Evolutionary conservation across 2,329 filamentous ascomycete species (phyloP).

Genomic region (Elsinoe fawcettii): DNA sequence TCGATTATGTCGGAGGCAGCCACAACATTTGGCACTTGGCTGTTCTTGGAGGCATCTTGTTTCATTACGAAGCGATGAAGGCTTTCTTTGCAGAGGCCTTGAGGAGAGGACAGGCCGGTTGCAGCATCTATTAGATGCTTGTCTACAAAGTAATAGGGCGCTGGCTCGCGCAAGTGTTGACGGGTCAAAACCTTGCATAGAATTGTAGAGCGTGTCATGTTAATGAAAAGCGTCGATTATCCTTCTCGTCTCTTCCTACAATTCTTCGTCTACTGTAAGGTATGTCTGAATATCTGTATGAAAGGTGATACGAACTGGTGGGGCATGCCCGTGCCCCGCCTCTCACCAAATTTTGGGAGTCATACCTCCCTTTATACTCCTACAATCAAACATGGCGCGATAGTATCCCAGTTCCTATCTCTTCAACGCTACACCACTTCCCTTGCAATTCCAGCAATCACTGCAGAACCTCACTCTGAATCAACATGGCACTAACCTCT

Average conservation of each 20-base stretch:
- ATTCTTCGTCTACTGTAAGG: no score
- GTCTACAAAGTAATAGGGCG: background rate
- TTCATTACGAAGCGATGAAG: constrained; percentile 95
- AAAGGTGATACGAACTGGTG: background rate
- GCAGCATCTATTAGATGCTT: constrained; percentile 25
- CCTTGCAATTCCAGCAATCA: no score
- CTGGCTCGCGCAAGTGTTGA: constrained; percentile 20
- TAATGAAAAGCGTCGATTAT: background rate
- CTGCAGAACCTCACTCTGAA: no score
- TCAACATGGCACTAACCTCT: background rate
- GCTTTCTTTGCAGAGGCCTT: constrained; percentile 67
- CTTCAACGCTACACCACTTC: no score
- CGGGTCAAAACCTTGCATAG: constrained; percentile 7
- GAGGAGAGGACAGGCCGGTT: constrained; percentile 25
- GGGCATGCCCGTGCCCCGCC: background rate
- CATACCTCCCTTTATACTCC: no score
- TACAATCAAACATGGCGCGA: no score
- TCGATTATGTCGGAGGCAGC: constrained; percentile 90
- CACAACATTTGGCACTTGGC: constrained; percentile 98
- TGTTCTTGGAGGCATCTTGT: constrained; percentile 90
- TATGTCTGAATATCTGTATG: background rate
- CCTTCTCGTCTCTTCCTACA: background rate
- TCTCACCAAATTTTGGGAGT: constrained; percentile 5
- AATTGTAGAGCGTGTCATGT: background rate
- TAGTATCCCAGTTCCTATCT: no score